These are phyloP conservation scores for Rhododendron ovatum DNA, from an alignment of 148 eudicot genomes.

Conservation along the genomic window DNA sequence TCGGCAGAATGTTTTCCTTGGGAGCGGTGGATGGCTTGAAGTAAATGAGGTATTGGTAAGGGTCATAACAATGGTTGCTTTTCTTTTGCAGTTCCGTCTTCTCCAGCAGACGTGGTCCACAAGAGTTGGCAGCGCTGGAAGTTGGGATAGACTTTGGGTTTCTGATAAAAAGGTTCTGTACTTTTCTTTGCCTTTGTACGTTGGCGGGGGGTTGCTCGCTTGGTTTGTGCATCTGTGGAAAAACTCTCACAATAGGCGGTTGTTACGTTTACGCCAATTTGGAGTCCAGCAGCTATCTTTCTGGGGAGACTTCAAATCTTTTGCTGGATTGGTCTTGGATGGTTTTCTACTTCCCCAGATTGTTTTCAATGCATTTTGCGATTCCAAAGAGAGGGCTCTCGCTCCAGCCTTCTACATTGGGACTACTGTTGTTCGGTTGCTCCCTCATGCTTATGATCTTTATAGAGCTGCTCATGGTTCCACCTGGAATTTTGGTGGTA, in stretches of 20 bases:
- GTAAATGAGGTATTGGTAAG: conserved; percentile 81
- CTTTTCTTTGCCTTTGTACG: conserved; percentile 51
- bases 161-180: conserved; percentile 64
- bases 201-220: conserved; percentile 54
- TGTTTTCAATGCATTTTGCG: conserved; percentile 54
- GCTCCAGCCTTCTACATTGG: conserved; percentile 56
- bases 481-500: conserved; percentile 33
- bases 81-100: conserved; percentile 75
- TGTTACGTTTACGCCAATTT: neutral
- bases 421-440: conserved; percentile 58
- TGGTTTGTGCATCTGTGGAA: conserved; percentile 49
- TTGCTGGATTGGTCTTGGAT: conserved; percentile 68
- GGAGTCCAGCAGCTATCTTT: conserved; percentile 27
- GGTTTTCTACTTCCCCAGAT: conserved; percentile 80
- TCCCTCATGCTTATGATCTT: conserved; percentile 76
- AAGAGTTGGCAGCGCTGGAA: conserved; percentile 38
- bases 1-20: conserved; percentile 48
- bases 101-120: conserved; percentile 81
- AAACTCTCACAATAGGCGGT: conserved; percentile 23
- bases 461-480: conserved; percentile 53
- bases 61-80: conserved; percentile 87
- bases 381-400: conserved; percentile 48
- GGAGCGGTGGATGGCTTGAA: conserved; percentile 83
- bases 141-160: conserved; percentile 35
- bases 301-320: conserved; percentile 72